Base-by-base conservation (phyloP, 2,329 filamentous ascomycete species). In the Chaetomiaceae sp. region DNA sequence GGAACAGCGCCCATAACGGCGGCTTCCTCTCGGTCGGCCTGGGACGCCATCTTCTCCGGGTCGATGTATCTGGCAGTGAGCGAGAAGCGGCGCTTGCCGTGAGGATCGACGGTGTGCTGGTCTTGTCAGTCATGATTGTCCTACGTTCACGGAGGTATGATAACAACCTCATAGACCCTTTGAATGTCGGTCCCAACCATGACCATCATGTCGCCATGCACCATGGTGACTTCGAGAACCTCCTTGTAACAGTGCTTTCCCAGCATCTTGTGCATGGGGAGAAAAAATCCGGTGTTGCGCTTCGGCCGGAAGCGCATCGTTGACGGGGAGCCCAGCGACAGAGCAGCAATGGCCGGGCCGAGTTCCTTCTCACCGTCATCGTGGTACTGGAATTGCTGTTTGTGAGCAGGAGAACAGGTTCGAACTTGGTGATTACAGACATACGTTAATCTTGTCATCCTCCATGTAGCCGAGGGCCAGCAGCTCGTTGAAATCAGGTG, bases 351-450 rank as follows among this genome's bases (percentile, higher is more conserved):
- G 0, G 75, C 79, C 0, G 79, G 76, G 0, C 81, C 81, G 0
- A 85, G 66, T 3, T 78, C 76, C 9, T 63, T 65, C 56, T 86
- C 82, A 4, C 82, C 82, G 53, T 86, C 83, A 47, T 85, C 81
- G 48, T 86, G 81, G 54, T 75, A 82, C 67, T 79, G 53, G 7
- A 10, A 39, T 22, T n/a, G 18, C 2, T 4, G 6, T 19, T 24
- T 33, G 47, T 51, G 12, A 51, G 33, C 19, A 40, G 7, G n/a
- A 15, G 20, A 43, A 37, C 3, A 8, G 6, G 22, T n/a, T n/a
- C n/a, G n/a, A n/a, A n/a, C n/a, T n/a, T n/a, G n/a, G n/a, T n/a
- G n/a, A n/a, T n/a, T n/a, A 20, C 5, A 8, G 38, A 64, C 71
- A 61, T 59, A 76, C 75, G 22, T 66, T 70, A 43, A 86, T 84